Conservation (phyloP, 768 basidiomycete species). For the Termitomyces sp. region DNA sequence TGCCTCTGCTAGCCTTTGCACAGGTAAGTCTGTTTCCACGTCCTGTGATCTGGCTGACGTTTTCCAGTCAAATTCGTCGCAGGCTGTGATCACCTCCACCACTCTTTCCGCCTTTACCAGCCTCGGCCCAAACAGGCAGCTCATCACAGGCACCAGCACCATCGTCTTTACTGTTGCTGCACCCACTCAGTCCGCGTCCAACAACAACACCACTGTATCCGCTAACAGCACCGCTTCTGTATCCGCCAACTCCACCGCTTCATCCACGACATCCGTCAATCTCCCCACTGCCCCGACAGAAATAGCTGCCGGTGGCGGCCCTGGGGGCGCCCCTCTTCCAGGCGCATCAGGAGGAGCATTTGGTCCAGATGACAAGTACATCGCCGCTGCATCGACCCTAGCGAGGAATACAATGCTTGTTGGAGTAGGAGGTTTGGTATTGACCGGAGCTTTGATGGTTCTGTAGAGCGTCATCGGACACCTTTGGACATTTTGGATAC, state of each 20-base stretch:
- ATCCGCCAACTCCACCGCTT: constrained; percentile 22
- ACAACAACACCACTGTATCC: constrained; percentile 18
- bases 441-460: constrained; percentile 47
- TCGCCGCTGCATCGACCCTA: constrained; percentile 50
- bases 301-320: constrained; percentile 51
- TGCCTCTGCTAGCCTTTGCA: constrained; percentile 38
- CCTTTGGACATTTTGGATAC: too few relatives aligned
- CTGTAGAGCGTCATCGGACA: too few relatives aligned
- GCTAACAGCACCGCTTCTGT: constrained; percentile 23
- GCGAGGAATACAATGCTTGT: constrained; percentile 42
- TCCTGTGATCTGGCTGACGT: neutral
- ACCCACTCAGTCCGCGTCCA: constrained; percentile 11
- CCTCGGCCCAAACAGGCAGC: constrained; percentile 36
- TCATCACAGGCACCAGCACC: constrained; percentile 37
- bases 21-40: constrained; percentile 29
- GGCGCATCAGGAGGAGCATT: constrained; percentile 52
- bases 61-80: constrained; percentile 14
- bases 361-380: constrained; percentile 69
- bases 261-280: constrained; percentile 34
- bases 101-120: constrained; percentile 33
- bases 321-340: constrained; percentile 57
- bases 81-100: constrained; percentile 38
- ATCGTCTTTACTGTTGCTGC: constrained; percentile 39
- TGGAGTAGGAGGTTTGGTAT: constrained; percentile 38
- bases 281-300: constrained; percentile 59